Base-by-base conservation (phyloP, 176 grass and related monocot genomes). In the Cenchrus fungigraminus region DNA sequence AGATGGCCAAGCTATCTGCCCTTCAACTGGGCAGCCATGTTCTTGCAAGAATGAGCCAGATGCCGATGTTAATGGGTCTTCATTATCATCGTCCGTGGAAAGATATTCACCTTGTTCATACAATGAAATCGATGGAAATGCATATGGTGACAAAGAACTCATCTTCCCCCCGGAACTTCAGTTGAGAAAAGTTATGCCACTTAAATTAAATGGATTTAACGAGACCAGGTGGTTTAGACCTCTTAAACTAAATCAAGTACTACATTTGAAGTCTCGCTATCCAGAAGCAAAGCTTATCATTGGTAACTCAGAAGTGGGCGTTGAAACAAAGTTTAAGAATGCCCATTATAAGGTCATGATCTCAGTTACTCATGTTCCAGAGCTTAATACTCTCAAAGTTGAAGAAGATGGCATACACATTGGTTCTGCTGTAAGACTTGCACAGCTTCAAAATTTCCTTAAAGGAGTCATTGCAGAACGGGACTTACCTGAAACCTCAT, bases 241-340 rank as follows among this genome's bases (percentile, higher is more conserved):
- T 92, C 73, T 95, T 78, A 91, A 69, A 87, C 83, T 98, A 60
- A 79, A 95, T 15, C 91, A 95, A 77, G 53, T 95, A 67, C 52
- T 95, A 57, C 71, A 90, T 76, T 89, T 98, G 74, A 95, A 92
- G 80, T 93, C 93, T 52, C 90, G 68, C 60, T 90, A 92, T 91
- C 96, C 86, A 12, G 80, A 90, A 81, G 91, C 96, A 63, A 98
- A 98, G 86, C 85, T 95, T 44, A 89, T 95, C 59, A 89, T 92
- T 75, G 96, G 96, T 85, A 98, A 98, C 73, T 87, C 89, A 32
- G 96, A 98, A 86, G 89, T 98, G 73, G 96, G 96, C 77, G 91
- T 98, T 40, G 96, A 98, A 79, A 95, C 91, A 13, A 98, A 94
- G 86, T 98, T 98, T 71, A 98, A 95, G 50, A 95, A 95, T 85